Base-by-base conservation (phyloP, 2,329 filamentous ascomycete genomes). In the Mollisiaceae sp. region DNA sequence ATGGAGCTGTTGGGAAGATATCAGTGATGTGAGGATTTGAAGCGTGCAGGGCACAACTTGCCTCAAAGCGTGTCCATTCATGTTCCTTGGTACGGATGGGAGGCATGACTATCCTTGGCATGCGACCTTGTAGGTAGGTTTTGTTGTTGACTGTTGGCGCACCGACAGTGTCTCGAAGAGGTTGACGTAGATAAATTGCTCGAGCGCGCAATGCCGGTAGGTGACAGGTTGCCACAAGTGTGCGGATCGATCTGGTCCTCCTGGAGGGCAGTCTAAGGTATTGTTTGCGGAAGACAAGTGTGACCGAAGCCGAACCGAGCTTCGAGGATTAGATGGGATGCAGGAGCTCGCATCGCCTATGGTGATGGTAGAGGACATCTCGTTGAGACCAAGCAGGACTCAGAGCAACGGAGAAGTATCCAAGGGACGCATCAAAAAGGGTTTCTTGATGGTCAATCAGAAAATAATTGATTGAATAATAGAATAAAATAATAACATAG, bases 1-100 rank as follows among this genome's bases (percentile, higher is more conserved):
- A n/a, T 74, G 66, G 4, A 66, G 56, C 67, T 68, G 24, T 14
- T 22, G 18, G 18, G 47, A 20, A 36, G 11, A n/a, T 4, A 52
- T 52, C 15, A 52, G 47, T 3, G 24, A 12, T 54, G n/a, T 62
- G 18, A n/a, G 9, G 2, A n/a, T 14, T 8, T 56, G 20, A 12
- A 20, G 41, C 15, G 43, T 35, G 14, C 18, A 56, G 38, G 18
- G 18, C n/a, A 4, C 22, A 2, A 59, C 39, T 63, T 60, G 67
- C 69, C 63, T 71, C 69, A 50, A 71, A 71, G 9, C 14, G 18
- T 2, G 64, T 66, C 69, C 69, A 71, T 20, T 67, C 24, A 39
- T 69, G 64, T 15, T 59, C 57, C 43, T 43, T 57, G 24, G 38
- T 24, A n/a, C 50, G 39, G 27, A 45, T 57, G 14, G 63, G 55